Conservation (phyloP, 1,284 basidiomycete species). For the Ganoderma sp. region DNA sequence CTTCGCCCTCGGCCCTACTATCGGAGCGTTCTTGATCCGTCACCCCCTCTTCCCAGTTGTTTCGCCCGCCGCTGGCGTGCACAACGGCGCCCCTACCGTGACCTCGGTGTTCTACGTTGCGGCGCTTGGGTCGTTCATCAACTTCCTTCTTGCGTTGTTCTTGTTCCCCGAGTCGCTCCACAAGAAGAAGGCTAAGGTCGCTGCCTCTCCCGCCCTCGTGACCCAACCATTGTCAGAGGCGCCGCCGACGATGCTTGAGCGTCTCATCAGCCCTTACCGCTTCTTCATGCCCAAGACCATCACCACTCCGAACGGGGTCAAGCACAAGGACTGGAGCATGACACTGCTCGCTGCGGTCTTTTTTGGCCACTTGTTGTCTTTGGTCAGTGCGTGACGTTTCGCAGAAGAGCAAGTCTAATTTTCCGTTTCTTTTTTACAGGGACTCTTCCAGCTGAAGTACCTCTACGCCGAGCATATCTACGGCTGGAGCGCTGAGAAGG, state of each 20-base stretch:
- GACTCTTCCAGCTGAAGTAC: slow-evolving; percentile 64
- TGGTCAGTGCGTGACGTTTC: slow-evolving; percentile 44
- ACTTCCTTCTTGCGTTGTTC: slow-evolving; percentile 59
- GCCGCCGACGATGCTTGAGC: slow-evolving; percentile 37
- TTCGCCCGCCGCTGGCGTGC: slow-evolving; percentile 34
- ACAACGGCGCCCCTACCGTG: slow-evolving; percentile 43
- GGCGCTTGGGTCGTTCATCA: slow-evolving; percentile 52
- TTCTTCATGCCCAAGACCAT: slow-evolving; percentile 59
- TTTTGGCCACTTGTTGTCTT: slow-evolving; percentile 53
- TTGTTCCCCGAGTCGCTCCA: slow-evolving; percentile 69
- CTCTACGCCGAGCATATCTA: slow-evolving; percentile 63
- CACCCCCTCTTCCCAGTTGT: slow-evolving; percentile 53
- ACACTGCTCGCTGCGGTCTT: slow-evolving; percentile 55
- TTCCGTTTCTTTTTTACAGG: slow-evolving; percentile 41
- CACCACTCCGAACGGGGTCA: slow-evolving; percentile 41
- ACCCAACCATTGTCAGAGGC: slow-evolving; percentile 31
- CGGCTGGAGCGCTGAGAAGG: slow-evolving; percentile 62
- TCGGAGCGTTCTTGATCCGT: slow-evolving; percentile 75
- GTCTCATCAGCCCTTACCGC: slow-evolving; percentile 55
- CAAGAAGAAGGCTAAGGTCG: slow-evolving; percentile 48
- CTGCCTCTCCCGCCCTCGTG: slow-evolving; percentile 38
- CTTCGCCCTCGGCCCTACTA: slow-evolving; percentile 72
- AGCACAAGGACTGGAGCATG: slow-evolving; percentile 62
- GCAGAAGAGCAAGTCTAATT: neutral
- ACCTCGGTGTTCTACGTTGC: slow-evolving; percentile 68